Base-by-base conservation (phyloP, 345 rosid genomes). In the Hypericum androsaemum region DNA sequence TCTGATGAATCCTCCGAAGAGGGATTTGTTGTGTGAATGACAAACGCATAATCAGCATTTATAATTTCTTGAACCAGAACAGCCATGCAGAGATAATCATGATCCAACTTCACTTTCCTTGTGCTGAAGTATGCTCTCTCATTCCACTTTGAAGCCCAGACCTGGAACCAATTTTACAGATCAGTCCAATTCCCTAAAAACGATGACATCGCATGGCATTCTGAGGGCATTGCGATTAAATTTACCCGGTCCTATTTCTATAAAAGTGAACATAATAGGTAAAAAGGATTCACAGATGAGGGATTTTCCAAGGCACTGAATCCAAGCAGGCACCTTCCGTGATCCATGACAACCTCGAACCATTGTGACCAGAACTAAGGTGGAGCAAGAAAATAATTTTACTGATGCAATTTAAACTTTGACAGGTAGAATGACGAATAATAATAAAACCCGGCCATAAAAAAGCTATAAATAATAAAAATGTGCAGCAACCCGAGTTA, bases 111-210 rank as follows among this genome's bases (percentile, higher is more conserved):
- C 45, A 76, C 75, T 76, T 79, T 92, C 69, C 71, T 88, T 7
- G 94, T 80, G 81, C 99, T 92, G 74, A 88, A 83, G 77, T 83
- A 92, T 7, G 97, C 97, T 77, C 99, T 83, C 73, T 88, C 99
- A 36, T 92, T 92, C 99, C 99, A 92, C 58, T 92, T 92, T 5
- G 99, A 92, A 58, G 94, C 99, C 99, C 98, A 92, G 50, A 92
- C 99, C 99, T 92, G 74, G 44, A 13, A 52, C 10, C n/a, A n/a
- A 47, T 32, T 22, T 10, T 39, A 45, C 15, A 46, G 9, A 59
- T 65, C 38, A 62, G 12, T 50, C 46, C 47, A 52, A 52, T 58
- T 22, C 32, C 32, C 32, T 4, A 22, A 22, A 22, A 1, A 22
- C 32, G 32, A 22, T 4, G 1, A 22, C 32, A 1, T 22, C 32